Evolutionary conservation across 1,284 basidiomycete genomes (phyloP), one percentile per base, ranked within the genome.

Genomic region (Heterobasidion parviporum): DNA sequence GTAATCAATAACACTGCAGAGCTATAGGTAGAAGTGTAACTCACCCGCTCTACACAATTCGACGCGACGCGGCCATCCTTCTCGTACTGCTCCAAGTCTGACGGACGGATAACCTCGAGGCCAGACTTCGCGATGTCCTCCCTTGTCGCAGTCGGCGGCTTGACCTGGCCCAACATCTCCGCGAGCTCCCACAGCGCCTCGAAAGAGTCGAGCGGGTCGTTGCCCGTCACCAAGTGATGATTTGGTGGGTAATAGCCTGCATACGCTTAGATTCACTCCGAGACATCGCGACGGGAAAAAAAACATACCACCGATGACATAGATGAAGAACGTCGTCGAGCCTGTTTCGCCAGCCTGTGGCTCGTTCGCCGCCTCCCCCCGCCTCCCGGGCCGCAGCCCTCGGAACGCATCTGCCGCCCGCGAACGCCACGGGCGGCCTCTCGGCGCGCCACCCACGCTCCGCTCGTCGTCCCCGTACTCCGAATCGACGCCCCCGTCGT

Each of bases 221-320:
- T 85, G 33, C 88, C 87, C 6, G 85, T 85, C 50, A 94, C 82
- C 57, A 95, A 84, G 53, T 83, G 87, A 67, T 94, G 92, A 59
- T 89, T 84, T 20, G 87, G 87, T 1, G 92, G 89, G 66, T 94
- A 95, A 65, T 93, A 92, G 16, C 91, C 92, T 82, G 62, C 8
- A 48, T 49, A 47, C 43, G 52, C 38, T 38, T 20, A 10, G 34
- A 20, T 8, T 41, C 45, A 43, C 9, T 36, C 5, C 6, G 36
- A 38, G 6, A 38, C 20, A 53, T 38, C 14, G 50, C 54, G 35
- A 62, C 61, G 34, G 59, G 50, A 35, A 34, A 10, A 52, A 18
- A 52, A 43, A 65, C 72, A 58, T 57, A 81, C 86, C 87, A 57
- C 87, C 87, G 65, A 89, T 88, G 59, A 90, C 87, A 69, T 89